Percentiles rank a stretch among this genome's conserved stretches.
phyloP scores from a whole-genome alignment of 164 flowering plant species.

The Tetracentron sinense region DNA sequence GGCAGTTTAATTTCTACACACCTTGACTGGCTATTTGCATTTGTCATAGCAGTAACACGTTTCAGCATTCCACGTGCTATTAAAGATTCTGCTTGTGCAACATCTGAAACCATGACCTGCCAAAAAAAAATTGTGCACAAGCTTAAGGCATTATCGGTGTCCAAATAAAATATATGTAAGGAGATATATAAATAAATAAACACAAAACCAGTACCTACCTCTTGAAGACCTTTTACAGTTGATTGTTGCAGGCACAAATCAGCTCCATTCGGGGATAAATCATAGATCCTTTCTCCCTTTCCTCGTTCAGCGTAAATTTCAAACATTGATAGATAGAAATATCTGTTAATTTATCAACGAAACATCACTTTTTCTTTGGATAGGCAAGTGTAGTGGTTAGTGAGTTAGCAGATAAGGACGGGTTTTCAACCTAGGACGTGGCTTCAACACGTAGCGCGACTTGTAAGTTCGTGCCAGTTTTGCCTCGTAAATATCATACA shows the following conservation, averaged over 20 bases:
- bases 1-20: conserved; percentile 12
- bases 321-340: conserved; percentile 63
- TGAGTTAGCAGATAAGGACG: too few relatives aligned
- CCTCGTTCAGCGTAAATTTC: conserved; percentile 78
- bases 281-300: conserved; percentile 63
- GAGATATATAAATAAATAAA: background rate
- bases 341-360: conserved; percentile 35
- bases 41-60: conserved; percentile 79
- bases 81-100: conserved; percentile 56
- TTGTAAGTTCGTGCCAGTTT: too few relatives aligned
- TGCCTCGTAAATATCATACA: too few relatives aligned
- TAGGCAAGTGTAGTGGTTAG: too few relatives aligned
- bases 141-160: background rate
- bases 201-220: conserved; percentile 39
- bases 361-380: too few relatives aligned
- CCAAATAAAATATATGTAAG: background rate
- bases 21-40: conserved; percentile 84
- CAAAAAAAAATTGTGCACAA: background rate
- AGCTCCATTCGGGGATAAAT: conserved; percentile 50
- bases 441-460: too few relatives aligned
- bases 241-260: conserved; percentile 56
- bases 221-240: conserved; percentile 59
- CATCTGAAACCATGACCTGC: conserved; percentile 46
- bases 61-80: conserved; percentile 60
- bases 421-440: too few relatives aligned